These are phyloP conservation scores for Acanthamoeba lenticulata DNA, from an alignment of 208 protist genomes.

Conservation along the genomic window DNA sequence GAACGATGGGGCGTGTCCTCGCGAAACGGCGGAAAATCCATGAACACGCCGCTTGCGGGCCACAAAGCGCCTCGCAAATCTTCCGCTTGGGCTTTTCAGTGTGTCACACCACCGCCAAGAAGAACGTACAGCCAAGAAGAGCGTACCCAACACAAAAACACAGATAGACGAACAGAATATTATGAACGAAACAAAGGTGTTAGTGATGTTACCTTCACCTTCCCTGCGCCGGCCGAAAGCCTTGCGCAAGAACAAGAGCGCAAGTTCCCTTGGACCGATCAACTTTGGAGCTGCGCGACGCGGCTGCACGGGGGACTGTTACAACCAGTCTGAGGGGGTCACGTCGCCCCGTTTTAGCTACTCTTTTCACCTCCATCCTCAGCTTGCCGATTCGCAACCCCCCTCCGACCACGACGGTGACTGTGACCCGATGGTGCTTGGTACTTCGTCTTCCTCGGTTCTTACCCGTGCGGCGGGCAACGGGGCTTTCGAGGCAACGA, in stretches of 20 bases:
- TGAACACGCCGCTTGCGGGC: too few species aligned
- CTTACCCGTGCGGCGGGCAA: not conserved
- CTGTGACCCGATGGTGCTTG: not conserved
- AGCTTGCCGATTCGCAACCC: not conserved
- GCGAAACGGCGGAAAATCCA: too few species aligned
- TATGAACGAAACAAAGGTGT: not conserved
- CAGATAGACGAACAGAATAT: not conserved
- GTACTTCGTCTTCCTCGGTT: not conserved
- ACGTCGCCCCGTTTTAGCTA: too few species aligned
- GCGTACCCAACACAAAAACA: not conserved
- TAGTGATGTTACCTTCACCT: not conserved
- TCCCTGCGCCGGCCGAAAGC: not conserved
- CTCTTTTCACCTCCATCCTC: not conserved
- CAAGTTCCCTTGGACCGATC: not conserved
- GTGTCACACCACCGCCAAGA: too few species aligned
- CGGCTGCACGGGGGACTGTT: not conserved
- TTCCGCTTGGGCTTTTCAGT: too few species aligned
- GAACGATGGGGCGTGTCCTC: too few species aligned
- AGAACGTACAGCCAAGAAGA: not conserved
- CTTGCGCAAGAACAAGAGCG: not conserved
- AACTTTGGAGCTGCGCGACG: not conserved
- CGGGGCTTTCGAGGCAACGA: not conserved
- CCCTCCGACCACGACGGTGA: not conserved
- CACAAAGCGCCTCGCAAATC: too few species aligned
- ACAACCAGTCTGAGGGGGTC: too few species aligned